Base-by-base conservation (phyloP, 1,284 basidiomycete genomes). In the Stereum hirsutum region DNA sequence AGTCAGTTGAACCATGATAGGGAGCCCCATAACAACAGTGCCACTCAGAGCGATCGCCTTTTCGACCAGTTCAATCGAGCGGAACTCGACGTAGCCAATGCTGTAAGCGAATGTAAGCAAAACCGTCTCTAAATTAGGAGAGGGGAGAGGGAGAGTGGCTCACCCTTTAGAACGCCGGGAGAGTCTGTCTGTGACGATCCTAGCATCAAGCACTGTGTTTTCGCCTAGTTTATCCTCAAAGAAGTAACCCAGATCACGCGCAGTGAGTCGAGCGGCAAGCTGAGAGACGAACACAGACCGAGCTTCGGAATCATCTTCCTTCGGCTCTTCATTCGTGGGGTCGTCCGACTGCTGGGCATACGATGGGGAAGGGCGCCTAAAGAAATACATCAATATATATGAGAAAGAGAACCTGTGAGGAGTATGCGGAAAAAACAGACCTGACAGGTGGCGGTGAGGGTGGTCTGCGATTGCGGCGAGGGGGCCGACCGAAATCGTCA, bases 231-330 rank as follows among this genome's bases (percentile, higher is more conserved):
- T 93, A 61, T 96, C 90, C 72, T 98, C 95, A 60, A 99, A 98
- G 72, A 99, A 99, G 65, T 95, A 89, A 49, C 93, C 93, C 61
- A 99, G 72, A 70, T 99, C 95, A 58, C 89, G 78, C 57, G 93
- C 91, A 46, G 91, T 95, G 60, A 98, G 81, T 57, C 91, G 81
- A 46, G 92, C 90, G 54, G 95, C 90, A 59, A 99, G 82, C 69
- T 98, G 95, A 56, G 93, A 94, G 61, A 97, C 93, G 68, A 99
- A 99, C 52, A 98, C 89, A 54, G 95, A 97, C 62, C 96, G 88
- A 58, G 87, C 81, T 75, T 98, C 94, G 47, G 86, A 92, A 62
- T 92, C 92, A 58, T 89, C 87, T 62, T 86, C 88, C 61, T 78
- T 87, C 4, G 77, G 79, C 50, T 86, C 81, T 51, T 87, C 81